Percentiles rank a stretch among this genome's conserved stretches.
phyloP scores from a whole-genome alignment of 1,284 basidiomycete genomes.

The Leccinum griseonigrum region DNA sequence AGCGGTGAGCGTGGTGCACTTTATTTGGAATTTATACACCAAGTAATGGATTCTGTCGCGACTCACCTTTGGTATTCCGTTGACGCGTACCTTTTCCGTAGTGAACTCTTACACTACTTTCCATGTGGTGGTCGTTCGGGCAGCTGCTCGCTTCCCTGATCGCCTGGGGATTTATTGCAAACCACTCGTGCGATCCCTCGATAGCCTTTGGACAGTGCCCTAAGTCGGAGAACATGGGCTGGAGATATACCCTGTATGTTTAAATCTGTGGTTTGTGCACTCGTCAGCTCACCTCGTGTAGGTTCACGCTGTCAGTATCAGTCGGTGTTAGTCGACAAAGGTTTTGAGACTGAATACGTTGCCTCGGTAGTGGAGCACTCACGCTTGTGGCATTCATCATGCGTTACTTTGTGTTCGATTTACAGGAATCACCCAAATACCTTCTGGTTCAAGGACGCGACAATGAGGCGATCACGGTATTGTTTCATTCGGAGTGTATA shows the following conservation, averaged over 20 bases:
- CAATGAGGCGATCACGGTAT: slow-evolving; percentile 50
- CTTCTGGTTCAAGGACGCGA: slow-evolving; percentile 55
- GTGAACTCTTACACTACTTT: slow-evolving; percentile 62
- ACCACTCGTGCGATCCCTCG: slow-evolving; percentile 42
- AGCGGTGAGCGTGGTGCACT: slow-evolving; percentile 58
- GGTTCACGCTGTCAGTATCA: slow-evolving; percentile 39
- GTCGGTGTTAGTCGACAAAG: neutral
- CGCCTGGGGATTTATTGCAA: slow-evolving; percentile 50
- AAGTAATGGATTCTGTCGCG: slow-evolving; percentile 29
- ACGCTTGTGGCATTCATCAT: slow-evolving; percentile 46
- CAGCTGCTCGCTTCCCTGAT: slow-evolving; percentile 53
- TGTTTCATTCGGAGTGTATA: neutral
- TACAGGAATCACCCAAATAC: slow-evolving; percentile 61
- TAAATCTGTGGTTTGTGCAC: neutral
- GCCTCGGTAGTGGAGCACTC: slow-evolving; percentile 38
- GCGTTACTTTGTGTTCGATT: slow-evolving; percentile 45
- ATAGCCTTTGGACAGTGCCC: slow-evolving; percentile 38
- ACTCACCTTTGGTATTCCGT: neutral
- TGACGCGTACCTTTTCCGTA: slow-evolving; percentile 22
- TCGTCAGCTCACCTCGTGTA: slow-evolving; percentile 15
- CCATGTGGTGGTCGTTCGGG: slow-evolving; percentile 65
- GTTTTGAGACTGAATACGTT: slow-evolving; percentile 3
- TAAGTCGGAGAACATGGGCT: slow-evolving; percentile 52
- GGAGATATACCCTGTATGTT: slow-evolving; percentile 58
- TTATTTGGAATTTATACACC: slow-evolving; percentile 57